Base-by-base conservation (phyloP, 441 rosid species). In the Bocquillonia castaneifolia region DNA sequence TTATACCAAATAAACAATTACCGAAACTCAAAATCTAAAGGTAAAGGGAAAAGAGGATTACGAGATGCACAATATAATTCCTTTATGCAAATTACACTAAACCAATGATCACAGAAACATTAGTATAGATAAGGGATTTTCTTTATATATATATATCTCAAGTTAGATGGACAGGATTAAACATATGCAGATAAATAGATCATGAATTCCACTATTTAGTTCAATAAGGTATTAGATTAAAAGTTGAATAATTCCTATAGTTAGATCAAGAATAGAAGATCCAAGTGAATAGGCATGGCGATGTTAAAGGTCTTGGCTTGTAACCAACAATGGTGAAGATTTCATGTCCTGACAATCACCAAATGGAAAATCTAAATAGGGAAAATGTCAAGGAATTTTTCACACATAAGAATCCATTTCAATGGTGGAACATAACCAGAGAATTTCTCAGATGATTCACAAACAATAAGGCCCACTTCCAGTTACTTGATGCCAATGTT, bases 1-100 rank as follows among this genome's bases (percentile, higher is more conserved):
- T 61, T 54, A 68, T 36, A 64, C 77, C 72, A 80, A 57, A 40
- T 10, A 59, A 18, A 68, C 59, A 47, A 47, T 12, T 57, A 64
- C 53, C 32, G 50, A 55, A 32, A 10, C 1, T 14, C 1, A n/a
- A 23, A 45, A 56, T 56, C 10, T 7, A 34, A 55, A 26, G 2
- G 12, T 34, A 54, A 47, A 34, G 31, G 32, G 26, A 67, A 44
- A 22, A 20, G 1, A 9, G 7, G 44, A n/a, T 67, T 31, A 6
- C 48, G 15, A 15, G 32, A 58, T 45, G 32, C 37, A 52, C 17
- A 10, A 32, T 28, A 69, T 20, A 53, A 47, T 5, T 59, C 39
- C 23, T 47, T 23, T 52, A 54, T 52, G 26, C 51, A 61, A 25
- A 26, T 7, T 3, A 59, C 22, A 60, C 2, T 42, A 69, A 44